Evolutionary conservation across 2,329 filamentous ascomycete species (phyloP), one percentile per base, ranked within the genome.

Genomic region (Calonectria pseudoreteaudii): DNA sequence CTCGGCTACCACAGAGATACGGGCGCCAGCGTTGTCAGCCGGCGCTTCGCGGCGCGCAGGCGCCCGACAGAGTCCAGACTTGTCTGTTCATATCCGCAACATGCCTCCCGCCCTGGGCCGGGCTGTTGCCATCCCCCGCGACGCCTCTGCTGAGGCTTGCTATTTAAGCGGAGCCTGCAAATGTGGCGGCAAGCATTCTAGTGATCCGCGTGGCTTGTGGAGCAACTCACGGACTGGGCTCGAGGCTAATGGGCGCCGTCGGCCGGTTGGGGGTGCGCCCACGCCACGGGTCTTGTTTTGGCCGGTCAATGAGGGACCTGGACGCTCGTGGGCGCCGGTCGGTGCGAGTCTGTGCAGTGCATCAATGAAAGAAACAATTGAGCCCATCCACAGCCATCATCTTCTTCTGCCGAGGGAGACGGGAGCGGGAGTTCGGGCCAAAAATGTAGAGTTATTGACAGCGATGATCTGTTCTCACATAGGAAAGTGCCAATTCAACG

Each of bases 141-240:
- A 66, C 34, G 31, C 28, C 58, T 62, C 71, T 76, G 69, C 76
- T 72, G 36, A 71, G 74, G 72, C 66, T 72, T 70, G 70, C 65
- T 65, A 74, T 79, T 65, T 58, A 38, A 66, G 38, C 53, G 60
- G 28, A 74, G 52, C 50, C 50, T 70, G 66, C 16, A 56, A 68
- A 52, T 58, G 56, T 70, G 70, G 69, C 71, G 68, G 65, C 64
- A 70, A 77, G 69, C 77, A 80, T 79, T 80, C 79, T 76, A 74
- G 75, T 75, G 76, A 80, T 71, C 77, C 79, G 77, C 78, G 79
- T 80, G 79, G 79, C 79, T 79, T 81, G 79, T 80, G 79, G 79
- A 81, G 75, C 66, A 75, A 65, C 38, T 36, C 64, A 74, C 69
- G 69, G 73, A 73, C 76, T 70, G 52, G 38, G 44, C 64, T 68